Evolutionary conservation across 164 flowering plant species (phyloP), one percentile per base, ranked within the genome.

Genomic region (Saururus chinensis): DNA sequence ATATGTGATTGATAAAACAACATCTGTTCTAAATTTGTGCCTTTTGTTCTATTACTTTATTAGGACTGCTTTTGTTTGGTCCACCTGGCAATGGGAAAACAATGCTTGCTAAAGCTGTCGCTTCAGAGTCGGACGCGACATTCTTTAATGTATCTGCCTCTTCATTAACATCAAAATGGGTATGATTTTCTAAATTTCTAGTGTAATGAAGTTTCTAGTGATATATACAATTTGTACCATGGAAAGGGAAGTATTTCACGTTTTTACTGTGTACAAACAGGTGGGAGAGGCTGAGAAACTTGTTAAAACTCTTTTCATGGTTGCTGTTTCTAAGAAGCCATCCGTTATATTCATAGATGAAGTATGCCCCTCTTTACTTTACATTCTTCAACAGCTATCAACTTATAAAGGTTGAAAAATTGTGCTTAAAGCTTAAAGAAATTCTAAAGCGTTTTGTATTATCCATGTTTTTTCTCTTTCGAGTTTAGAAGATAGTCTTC

Each of bases 31-130:
- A 22, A 45, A 9, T 56, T 16, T 16, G 17, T 16, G 55, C 23
- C 24, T 19, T 23, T 23, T 48, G 26, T 48, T 17, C 19, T 67
- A 4, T 55, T 20, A 2, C 54, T 20, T n/a, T n/a, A 40, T 24
- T 69, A 95, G 99, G 99, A 73, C 64, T 95, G 69, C 98, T 95
- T 73, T 88, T 95, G 41, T 95, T 95, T 83, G 99, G 99, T 76
- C 99, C 99, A 61, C 99, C 99, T 65, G 99, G 99, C 56, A 95
- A 92, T 72, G 99, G 98, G 64, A 95, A 95, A 79, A 95, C 99
- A 61, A 80, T 95, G 96, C 96, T 95, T 74, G 99, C 99, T 20
- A 95, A 95, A 79, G 98, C 99, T 74, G 99, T 95, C 66, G 98
- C 99, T 52, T 91, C 99, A 58, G 96, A 95, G 71, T 89, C 95